Evolutionary conservation across 2,329 filamentous ascomycete species (phyloP).

Genomic region (Cladosporium sp.): DNA sequence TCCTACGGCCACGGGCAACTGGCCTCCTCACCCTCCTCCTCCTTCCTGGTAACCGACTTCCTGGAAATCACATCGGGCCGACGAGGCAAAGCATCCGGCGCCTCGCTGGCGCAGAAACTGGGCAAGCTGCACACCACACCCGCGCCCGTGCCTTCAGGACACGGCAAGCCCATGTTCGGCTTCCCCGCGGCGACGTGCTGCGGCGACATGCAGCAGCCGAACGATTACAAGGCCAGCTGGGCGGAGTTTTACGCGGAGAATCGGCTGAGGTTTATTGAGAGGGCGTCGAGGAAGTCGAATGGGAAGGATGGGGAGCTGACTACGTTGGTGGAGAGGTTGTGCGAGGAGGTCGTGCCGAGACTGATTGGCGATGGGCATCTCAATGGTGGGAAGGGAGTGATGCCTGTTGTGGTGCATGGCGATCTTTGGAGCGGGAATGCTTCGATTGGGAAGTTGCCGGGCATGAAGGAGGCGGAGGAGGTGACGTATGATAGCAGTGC

Average conservation of each 20-base stretch:
- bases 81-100: slow-evolving; percentile 18
- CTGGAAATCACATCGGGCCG: slow-evolving; percentile 56
- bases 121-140: slow-evolving; percentile 74
- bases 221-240: slow-evolving; percentile 70
- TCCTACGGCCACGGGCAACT: slow-evolving; percentile 68
- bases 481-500: slow-evolving; percentile 79
- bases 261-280: slow-evolving; percentile 63
- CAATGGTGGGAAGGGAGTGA: slow-evolving; percentile 55
- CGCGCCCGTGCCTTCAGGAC: slow-evolving; percentile 60
- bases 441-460: slow-evolving; percentile 59
- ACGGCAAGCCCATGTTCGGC: slow-evolving; percentile 65
- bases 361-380: slow-evolving; percentile 67
- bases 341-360: slow-evolving; percentile 63
- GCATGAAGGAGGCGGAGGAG: slow-evolving; percentile 57
- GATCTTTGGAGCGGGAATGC: slow-evolving; percentile 94
- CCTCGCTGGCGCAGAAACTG: slow-evolving; percentile 65
- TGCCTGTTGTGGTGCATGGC: slow-evolving; percentile 81
- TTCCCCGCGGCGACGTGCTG: slow-evolving; percentile 85
- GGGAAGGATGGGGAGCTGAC: slow-evolving; percentile 61
- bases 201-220: slow-evolving; percentile 78
- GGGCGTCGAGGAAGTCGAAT: slow-evolving; percentile 55
- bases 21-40: slow-evolving; percentile 43
- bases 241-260: slow-evolving; percentile 80
- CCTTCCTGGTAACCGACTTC: slow-evolving; percentile 71
- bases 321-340: slow-evolving; percentile 61